Evolutionary conservation across 257 asterid genomes (phyloP), one percentile per base, ranked within the genome.

Genomic region (Solanum chilense): DNA sequence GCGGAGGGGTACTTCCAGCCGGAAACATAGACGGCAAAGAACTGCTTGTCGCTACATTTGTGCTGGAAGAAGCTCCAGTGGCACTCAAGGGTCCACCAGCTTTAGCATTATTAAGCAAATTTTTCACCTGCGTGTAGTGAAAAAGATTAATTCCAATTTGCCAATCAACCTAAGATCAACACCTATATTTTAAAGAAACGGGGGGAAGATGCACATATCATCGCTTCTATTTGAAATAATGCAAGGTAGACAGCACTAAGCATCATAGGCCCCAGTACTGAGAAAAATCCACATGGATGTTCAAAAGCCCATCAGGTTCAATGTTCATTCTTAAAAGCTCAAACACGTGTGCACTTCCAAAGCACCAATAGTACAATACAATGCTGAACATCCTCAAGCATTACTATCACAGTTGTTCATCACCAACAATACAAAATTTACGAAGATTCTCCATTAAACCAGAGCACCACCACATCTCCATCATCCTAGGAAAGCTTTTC

Each of bases 1-100:
- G 99, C 66, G 99, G 99, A 12, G 99, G 99, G 18, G 99, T 93
- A 92, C 99, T 97, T 78, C 99, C 98, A 83, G 99, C 98, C 35
- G 99, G 96, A 91, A 97, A 97, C 96, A 96, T 95, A 68, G 99
- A 97, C 87, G 99, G 99, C 91, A 96, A 86, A 25, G 98, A 90
- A 90, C 91, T 96, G 92, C 89, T 91, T 88, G 96, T 86, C 71
- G 94, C 93, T 86, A 93, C 90, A 92, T 92, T 96, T 76, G 96
- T 58, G 88, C 92, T 90, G 45, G 91, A 84, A 76, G 98, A 91
- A 29, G 92, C 86, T 87, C 95, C 98, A 87, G 95, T 85, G 31
- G 87, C 92, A 90, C 91, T 92, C 88, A 95, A 87, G 14, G 97
- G 92, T 85, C 95, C 93, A 78, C 94, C 95, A 77, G 92, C 95